phyloP scores from a whole-genome alignment of 495 filamentous ascomycete genomes.

The Penicillium angulare region DNA sequence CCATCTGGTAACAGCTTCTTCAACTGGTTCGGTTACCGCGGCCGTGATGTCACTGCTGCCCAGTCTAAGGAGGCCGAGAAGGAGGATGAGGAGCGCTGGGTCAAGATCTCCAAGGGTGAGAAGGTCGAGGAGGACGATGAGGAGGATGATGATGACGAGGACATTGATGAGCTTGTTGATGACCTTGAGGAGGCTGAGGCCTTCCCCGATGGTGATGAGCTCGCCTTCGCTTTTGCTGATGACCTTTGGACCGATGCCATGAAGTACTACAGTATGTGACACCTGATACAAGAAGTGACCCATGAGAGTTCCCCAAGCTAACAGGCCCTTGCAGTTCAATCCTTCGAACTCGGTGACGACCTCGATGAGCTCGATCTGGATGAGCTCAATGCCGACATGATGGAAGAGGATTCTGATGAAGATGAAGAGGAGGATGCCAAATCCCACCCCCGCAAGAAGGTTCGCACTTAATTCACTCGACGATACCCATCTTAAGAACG shows the following conservation, averaged over 20 bases:
- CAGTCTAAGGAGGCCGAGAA: conserved; percentile 59
- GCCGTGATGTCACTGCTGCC: conserved; percentile 63
- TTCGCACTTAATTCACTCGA: conserved; percentile 28
- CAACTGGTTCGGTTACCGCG: conserved; percentile 77
- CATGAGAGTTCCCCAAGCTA: conserved; percentile 5
- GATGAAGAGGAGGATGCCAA: conserved; percentile 31
- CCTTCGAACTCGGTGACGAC: conserved; percentile 28
- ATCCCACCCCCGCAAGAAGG: conserved; percentile 44
- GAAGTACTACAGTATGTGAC: conserved; percentile 80
- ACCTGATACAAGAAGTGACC: background rate
- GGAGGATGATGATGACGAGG: conserved; percentile 44
- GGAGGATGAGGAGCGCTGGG: conserved; percentile 57
- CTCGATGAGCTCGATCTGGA: conserved; percentile 37
- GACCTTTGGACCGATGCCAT: conserved; percentile 85
- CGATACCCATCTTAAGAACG: conserved; percentile 15
- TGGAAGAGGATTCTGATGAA: conserved; percentile 33
- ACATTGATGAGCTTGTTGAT: conserved; percentile 52
- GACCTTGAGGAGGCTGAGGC: conserved; percentile 66
- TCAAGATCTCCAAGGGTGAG: conserved; percentile 56
- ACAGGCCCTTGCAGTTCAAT: conserved; percentile 27
- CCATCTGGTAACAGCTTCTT: conserved; percentile 75
- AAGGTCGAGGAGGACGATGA: conserved; percentile 42
- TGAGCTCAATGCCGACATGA: conserved; percentile 29
- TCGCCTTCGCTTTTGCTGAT: conserved; percentile 77
- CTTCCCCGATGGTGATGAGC: conserved; percentile 74